These are phyloP conservation scores for Guadua angustifolia DNA, from an alignment of 176 grass and related monocot genomes.

Conservation along the genomic window DNA sequence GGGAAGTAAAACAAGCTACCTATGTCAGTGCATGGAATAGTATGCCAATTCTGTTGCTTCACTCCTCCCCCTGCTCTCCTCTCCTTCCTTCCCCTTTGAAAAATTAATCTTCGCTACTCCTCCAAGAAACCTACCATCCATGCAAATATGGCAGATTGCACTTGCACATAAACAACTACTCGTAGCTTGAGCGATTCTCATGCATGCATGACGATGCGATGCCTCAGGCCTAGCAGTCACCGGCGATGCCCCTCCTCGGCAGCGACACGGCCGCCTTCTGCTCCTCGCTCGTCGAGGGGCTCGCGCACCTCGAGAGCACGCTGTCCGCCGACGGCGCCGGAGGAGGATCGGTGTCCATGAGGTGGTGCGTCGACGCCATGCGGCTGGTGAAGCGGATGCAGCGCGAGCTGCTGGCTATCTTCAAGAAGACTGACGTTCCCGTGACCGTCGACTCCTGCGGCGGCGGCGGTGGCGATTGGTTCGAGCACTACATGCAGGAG, in stretches of 20 bases:
- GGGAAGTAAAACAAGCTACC: conserved; percentile 20
- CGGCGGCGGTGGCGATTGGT: conserved; percentile 45
- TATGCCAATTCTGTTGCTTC: conserved; percentile 62
- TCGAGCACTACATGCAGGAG: conserved; percentile 99
- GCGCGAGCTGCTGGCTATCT: conserved; percentile 63
- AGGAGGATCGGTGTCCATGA: conserved; percentile 53
- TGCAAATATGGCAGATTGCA: not conserved
- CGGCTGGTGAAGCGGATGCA: conserved; percentile 89
- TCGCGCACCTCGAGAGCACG: conserved; percentile 59
- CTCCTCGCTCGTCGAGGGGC: conserved; percentile 67
- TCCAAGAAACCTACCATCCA: conserved; percentile 32
- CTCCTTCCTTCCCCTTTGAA: conserved; percentile 11
- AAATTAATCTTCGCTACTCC: conserved; percentile 27
- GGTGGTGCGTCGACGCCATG: conserved; percentile 83
- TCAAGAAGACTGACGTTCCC: conserved; percentile 66
- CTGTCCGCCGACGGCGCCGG: conserved; percentile 38
- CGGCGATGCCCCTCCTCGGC: conserved; percentile 17
- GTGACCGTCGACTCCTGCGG: conserved; percentile 11
- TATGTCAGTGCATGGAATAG: conserved; percentile 13
- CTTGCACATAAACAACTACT: not conserved
- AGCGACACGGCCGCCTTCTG: conserved; percentile 65
- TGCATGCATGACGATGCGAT: conserved; percentile 32
- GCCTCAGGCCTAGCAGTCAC: not conserved
- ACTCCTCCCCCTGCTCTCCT: conserved; percentile 51
- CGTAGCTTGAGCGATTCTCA: not conserved